A percentile compares a stretch with the other conserved stretches of the same genome.
These are phyloP conservation scores for Fraxinus americana DNA, from an alignment of 257 asterid species.

Conservation along the genomic window DNA sequence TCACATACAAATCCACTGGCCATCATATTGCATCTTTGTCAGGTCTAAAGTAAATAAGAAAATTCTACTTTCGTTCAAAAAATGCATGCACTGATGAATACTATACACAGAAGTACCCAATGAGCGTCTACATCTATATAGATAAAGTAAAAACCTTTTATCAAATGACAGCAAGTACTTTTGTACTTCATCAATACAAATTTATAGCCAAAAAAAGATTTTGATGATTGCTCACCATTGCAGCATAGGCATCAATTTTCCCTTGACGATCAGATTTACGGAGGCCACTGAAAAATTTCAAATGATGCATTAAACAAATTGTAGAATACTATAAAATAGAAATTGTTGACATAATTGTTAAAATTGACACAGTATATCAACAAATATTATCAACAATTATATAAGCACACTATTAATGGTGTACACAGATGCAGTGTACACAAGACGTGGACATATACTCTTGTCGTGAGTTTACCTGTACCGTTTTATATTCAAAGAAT, in stretches of 20 bases:
- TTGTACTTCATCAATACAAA: neutral
- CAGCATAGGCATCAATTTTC: slow-evolving; percentile 82
- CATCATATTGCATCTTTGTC: neutral
- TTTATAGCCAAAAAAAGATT: neutral
- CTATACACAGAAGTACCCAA: no score
- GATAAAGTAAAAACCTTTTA: neutral
- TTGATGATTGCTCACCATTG: slow-evolving; percentile 52
- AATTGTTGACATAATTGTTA: neutral
- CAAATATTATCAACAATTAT: neutral
- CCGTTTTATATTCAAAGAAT: neutral
- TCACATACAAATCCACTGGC: neutral
- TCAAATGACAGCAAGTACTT: neutral
- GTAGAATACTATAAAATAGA: neutral
- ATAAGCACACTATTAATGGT: neutral
- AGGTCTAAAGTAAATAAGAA: neutral
- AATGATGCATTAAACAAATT: neutral
- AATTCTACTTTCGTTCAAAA: neutral
- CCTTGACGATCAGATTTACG: slow-evolving; percentile 57
- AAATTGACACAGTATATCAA: neutral
- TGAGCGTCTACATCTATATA: no score
- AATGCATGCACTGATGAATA: neutral
- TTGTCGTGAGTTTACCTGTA: neutral
- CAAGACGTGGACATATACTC: neutral
- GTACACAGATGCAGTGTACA: neutral
- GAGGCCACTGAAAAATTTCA: slow-evolving; percentile 54